Conservation (phyloP, 371 early-diverging fungal genomes). For the Coemansia sp. region DNA sequence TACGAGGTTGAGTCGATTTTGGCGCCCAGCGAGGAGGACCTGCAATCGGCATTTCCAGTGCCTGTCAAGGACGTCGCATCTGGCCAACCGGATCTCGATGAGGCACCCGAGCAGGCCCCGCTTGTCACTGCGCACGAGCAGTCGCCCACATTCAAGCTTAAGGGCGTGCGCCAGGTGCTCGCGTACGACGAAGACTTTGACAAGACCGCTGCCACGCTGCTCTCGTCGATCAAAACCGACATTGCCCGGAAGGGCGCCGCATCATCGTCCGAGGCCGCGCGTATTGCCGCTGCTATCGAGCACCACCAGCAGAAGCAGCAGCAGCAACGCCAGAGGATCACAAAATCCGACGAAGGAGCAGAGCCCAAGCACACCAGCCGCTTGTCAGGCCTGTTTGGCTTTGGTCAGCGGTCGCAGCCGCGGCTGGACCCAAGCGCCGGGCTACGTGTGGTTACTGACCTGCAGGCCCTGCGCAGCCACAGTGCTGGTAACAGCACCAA, state of each 20-base stretch:
- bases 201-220: slow-evolving; percentile 43
- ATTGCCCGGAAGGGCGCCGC: slow-evolving; percentile 30
- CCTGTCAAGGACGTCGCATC: neutral
- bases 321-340: slow-evolving; percentile 2
- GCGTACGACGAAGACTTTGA: slow-evolving; percentile 45
- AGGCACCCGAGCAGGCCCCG: neutral
- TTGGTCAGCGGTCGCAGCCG: slow-evolving; percentile 27
- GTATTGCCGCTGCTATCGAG: slow-evolving; percentile 46
- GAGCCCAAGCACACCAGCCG: slow-evolving; percentile 24
- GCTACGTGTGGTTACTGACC: slow-evolving; percentile 45
- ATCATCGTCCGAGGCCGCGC: slow-evolving; percentile 22
- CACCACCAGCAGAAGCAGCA: slow-evolving; percentile 40
- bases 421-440: slow-evolving; percentile 11
- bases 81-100: no score
- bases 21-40: neutral
- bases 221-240: slow-evolving; percentile 46
- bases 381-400: slow-evolving; percentile 44
- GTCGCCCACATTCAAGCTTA: slow-evolving; percentile 35
- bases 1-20: slow-evolving; percentile 32
- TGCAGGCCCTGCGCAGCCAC: slow-evolving; percentile 20
- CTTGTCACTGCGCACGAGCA: slow-evolving; percentile 1
- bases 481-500: neutral
- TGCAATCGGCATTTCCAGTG: neutral
- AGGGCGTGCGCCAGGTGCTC: slow-evolving; percentile 45
- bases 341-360: neutral